Percentiles rank a stretch among this genome's conserved stretches.
phyloP scores from a whole-genome alignment of 345 rosid genomes.

The Rubroshorea leprosula region DNA sequence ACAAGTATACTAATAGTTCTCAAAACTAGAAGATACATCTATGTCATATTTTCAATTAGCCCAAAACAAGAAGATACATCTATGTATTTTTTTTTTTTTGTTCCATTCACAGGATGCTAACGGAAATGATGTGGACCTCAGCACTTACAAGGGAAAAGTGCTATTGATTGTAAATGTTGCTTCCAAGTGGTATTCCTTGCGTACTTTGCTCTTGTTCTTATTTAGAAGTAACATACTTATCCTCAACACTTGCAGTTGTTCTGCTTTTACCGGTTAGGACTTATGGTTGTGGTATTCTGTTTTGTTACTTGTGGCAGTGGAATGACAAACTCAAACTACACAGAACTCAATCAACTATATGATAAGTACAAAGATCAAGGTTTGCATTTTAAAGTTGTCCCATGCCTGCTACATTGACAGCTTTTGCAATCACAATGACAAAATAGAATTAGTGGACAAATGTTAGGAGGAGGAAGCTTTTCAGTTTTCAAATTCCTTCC shows the following conservation, averaged over 20 bases:
- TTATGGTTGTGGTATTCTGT: background rate
- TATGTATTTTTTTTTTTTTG: background rate
- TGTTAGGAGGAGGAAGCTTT: no score
- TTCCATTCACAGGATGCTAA: conserved; percentile 40
- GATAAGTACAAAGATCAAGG: conserved; percentile 80
- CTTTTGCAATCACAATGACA: background rate
- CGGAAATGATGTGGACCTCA: conserved; percentile 48
- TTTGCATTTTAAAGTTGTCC: conserved; percentile 18
- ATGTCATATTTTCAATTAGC: no score
- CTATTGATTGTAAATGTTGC: conserved; percentile 68
- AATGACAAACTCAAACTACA: conserved; percentile 81
- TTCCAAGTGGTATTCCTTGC: conserved; percentile 44
- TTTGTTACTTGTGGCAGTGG: conserved; percentile 46
- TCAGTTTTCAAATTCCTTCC: no score
- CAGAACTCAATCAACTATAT: conserved; percentile 64
- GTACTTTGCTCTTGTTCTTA: background rate
- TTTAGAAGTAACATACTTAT: no score
- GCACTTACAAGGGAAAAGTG: conserved; percentile 53
- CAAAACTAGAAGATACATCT: no score
- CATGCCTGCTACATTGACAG: background rate
- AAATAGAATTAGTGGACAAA: no score
- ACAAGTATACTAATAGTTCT: no score
- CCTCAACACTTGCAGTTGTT: background rate
- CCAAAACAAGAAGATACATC: background rate
- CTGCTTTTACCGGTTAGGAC: background rate